Percentiles rank a stretch among this genome's conserved stretches.
phyloP scores from a whole-genome alignment of 2,329 filamentous ascomycete species.

The Neoscytalidium dimidiatum region DNA sequence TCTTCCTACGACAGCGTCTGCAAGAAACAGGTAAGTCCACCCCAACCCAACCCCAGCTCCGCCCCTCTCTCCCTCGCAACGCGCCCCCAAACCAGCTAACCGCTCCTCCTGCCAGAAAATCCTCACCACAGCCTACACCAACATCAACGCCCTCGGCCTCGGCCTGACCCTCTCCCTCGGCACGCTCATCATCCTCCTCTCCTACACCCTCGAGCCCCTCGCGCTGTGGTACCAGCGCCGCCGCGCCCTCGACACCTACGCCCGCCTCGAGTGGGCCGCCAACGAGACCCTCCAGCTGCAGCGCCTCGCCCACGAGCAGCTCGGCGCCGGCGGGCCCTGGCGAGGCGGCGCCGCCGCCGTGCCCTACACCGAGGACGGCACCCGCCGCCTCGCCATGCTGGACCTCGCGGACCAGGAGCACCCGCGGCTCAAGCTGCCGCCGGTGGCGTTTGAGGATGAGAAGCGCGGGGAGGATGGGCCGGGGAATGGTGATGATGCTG shows the following conservation, averaged over 20 bases:
- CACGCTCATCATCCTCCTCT: slow-evolving; percentile 25
- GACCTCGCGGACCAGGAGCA: too few relatives aligned
- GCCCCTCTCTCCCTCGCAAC: too few relatives aligned
- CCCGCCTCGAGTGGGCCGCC: slow-evolving; percentile 21
- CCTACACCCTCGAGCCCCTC: background rate
- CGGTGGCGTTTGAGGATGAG: too few relatives aligned
- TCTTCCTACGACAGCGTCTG: background rate
- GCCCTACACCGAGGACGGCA: too few relatives aligned
- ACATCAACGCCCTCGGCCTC: slow-evolving; percentile 27
- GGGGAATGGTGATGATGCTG: too few relatives aligned
- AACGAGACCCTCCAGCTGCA: slow-evolving; percentile 21
- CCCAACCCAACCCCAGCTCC: too few relatives aligned
- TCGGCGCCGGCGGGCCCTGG: slow-evolving; percentile 15
- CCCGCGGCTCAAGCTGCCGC: too few relatives aligned
- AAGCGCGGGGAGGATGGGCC: too few relatives aligned
- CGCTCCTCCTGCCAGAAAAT: slow-evolving; percentile 20
- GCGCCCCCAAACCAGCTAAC: too few relatives aligned
- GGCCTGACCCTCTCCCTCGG: slow-evolving; percentile 26
- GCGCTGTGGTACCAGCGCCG: slow-evolving; percentile 14
- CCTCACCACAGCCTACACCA: slow-evolving; percentile 22
- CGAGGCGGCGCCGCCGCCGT: too few relatives aligned
- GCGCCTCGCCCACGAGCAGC: slow-evolving; percentile 6
- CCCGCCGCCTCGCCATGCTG: too few relatives aligned
- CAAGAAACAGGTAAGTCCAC: background rate
- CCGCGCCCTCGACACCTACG: slow-evolving; percentile 11